Evolutionary conservation across 805 yeast species (phyloP), one percentile per base, ranked within the genome.

Genomic region (Wickerhamiella allomyrinae): DNA sequence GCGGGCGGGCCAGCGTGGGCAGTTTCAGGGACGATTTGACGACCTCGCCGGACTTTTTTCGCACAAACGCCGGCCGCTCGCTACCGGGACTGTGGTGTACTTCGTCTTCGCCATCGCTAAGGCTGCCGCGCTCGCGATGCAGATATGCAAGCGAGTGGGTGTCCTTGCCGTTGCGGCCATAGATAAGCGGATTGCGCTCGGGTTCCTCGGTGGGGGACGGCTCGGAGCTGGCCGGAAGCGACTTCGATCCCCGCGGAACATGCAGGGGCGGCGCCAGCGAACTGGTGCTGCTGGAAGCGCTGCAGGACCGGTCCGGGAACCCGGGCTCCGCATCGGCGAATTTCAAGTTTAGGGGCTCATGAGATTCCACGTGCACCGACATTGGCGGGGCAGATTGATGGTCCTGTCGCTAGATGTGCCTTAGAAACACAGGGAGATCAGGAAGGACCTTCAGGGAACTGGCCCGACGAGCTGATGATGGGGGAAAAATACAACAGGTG

Each of bases 11-110:
- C n/a, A 65, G 57, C 9, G 67, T 52, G 15, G 59, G 57, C 21
- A 50, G 46, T 54, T 78, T 79, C 43, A 84, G 65, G 11, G 83
- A 77, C 2, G 87, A 74, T 55, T 82, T 82, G 36, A 84, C 79
- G 35, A 81, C 63, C 56, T 85, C 95, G n/a, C 94, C 95, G 1
- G 85, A 74, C 58, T 86, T 86, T 58, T 86, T 87, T 39, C 93
- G 75, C 3, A 84, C 72, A 41, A 82, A 60, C 3, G 67, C 65
- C 13, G 60, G 57, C 22, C 49, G 42, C 17, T 17, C 31, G 11
- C 31, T 27, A n/a, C n/a, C n/a, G n/a, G n/a, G n/a, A n/a, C n/a
- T n/a, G n/a, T n/a, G n/a, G n/a, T n/a, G n/a, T n/a, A n/a, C n/a
- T n/a, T n/a, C n/a, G n/a, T n/a, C n/a, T n/a, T n/a, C n/a, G 8